Conservation (phyloP, 371 early-diverging fungal species). For the Circinella umbellata region DNA sequence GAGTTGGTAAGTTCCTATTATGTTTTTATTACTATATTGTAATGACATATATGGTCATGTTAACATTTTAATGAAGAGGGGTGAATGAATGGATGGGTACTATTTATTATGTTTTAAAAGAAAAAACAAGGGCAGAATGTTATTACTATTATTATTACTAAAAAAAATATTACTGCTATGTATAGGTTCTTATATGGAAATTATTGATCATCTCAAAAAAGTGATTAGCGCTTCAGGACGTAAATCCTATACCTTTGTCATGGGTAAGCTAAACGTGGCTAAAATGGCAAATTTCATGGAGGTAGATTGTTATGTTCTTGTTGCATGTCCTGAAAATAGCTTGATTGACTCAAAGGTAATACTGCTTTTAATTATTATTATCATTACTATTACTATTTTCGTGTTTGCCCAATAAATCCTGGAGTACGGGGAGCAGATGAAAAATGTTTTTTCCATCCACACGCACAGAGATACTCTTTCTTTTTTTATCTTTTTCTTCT, state of each 20-base stretch:
- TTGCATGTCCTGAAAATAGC: slow-evolving; percentile 94
- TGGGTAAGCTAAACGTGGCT: slow-evolving; percentile 94
- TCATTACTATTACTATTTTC: background rate
- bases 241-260: slow-evolving; percentile 89
- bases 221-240: slow-evolving; percentile 76
- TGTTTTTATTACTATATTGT: background rate
- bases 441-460: too few species aligned
- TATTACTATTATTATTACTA: background rate
- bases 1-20: slow-evolving; percentile 70
- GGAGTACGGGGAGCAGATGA: too few species aligned
- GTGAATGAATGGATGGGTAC: too few species aligned
- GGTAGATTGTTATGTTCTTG: slow-evolving; percentile 89
- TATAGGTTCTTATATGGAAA: slow-evolving; percentile 80
- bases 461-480: too few species aligned
- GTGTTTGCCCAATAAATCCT: too few species aligned
- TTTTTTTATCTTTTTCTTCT: too few species aligned
- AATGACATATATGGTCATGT: background rate
- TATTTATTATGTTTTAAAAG: too few species aligned
- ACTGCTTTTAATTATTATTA: slow-evolving; percentile 4
- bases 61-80: background rate
- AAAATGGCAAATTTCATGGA: slow-evolving; percentile 97
- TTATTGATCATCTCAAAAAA: slow-evolving; percentile 80
- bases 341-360: slow-evolving; percentile 84
- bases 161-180: background rate
- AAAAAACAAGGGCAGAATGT: background rate